Conservation (phyloP, 2,329 filamentous ascomycete genomes). For the Colletotrichum liaoningense region DNA sequence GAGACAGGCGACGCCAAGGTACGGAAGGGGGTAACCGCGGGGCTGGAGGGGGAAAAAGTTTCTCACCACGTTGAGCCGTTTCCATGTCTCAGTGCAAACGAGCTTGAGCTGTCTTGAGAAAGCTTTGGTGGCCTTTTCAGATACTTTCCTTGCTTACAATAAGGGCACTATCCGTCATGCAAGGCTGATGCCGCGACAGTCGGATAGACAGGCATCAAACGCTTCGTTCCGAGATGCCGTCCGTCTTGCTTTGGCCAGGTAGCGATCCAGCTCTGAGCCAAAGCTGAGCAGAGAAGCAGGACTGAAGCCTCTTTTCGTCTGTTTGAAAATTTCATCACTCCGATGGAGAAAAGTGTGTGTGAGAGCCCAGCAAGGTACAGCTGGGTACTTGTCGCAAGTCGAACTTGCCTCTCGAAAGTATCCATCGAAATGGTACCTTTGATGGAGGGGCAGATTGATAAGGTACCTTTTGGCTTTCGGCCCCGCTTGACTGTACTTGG, state of each 20-base stretch:
- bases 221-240: not conserved
- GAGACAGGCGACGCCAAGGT: not conserved
- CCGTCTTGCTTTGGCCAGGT: conserved; percentile 4
- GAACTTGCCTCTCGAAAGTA: not conserved
- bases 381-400: not conserved
- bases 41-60: not conserved
- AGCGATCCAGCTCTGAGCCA: not conserved
- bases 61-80: not conserved
- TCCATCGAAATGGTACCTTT: not conserved
- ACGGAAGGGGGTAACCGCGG: not conserved
- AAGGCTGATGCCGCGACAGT: not conserved
- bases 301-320: not conserved
- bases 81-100: not conserved
- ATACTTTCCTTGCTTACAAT: not conserved
- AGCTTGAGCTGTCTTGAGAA: not conserved
- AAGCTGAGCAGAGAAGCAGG: not conserved
- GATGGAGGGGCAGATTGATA: conserved; percentile 16
- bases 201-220: not conserved
- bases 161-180: not conserved
- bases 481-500: not conserved
- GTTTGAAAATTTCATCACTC: not conserved
- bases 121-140: not conserved
- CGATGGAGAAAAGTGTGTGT: not conserved
- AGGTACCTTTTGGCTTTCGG: conserved; percentile 3
- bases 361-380: not conserved